Conservation (phyloP, 1,139 yeast species). For the Hyphopichia burtonii region DNA sequence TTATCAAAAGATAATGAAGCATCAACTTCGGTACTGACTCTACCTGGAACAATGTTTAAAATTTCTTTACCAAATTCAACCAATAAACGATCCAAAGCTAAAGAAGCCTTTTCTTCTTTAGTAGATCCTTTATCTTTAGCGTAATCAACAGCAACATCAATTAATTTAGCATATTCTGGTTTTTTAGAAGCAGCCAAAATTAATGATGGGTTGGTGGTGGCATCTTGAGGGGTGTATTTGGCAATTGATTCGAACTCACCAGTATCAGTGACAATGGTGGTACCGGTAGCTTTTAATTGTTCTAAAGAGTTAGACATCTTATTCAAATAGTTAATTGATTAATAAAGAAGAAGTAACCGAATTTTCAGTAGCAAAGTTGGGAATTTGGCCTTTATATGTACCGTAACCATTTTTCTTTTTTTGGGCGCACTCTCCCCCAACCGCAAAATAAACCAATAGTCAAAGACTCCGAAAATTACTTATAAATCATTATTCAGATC, state of each 20-base stretch:
- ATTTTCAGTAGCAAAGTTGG: too few relatives aligned
- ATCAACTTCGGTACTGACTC: constrained; percentile 98
- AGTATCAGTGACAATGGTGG: constrained; percentile 95
- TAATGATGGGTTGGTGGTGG: constrained; percentile 98
- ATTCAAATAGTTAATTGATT: too few relatives aligned
- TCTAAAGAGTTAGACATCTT: constrained; percentile 79
- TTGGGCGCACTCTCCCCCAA: too few relatives aligned
- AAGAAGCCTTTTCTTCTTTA: constrained; percentile 49
- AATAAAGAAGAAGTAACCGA: too few relatives aligned
- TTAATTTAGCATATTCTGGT: constrained; percentile 83
- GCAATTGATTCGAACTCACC: constrained; percentile 99
- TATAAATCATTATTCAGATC: too few relatives aligned
- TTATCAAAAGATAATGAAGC: constrained; percentile 96
- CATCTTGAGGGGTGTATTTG: constrained; percentile 97
- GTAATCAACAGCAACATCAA: constrained; percentile 86
- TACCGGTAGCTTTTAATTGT: constrained; percentile 92
- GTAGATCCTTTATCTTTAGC: constrained; percentile 67
- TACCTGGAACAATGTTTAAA: constrained; percentile 94
- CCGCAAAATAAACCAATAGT: too few relatives aligned
- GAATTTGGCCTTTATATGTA: too few relatives aligned
- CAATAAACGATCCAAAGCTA: constrained; percentile 87
- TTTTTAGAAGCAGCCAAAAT: constrained; percentile 94
- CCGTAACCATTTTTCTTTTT: too few relatives aligned
- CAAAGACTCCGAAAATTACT: too few relatives aligned
- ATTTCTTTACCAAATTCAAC: constrained; percentile 97